Evolutionary conservation across 305 asterid genomes (phyloP).

Genomic region (Solanum hybrid): DNA sequence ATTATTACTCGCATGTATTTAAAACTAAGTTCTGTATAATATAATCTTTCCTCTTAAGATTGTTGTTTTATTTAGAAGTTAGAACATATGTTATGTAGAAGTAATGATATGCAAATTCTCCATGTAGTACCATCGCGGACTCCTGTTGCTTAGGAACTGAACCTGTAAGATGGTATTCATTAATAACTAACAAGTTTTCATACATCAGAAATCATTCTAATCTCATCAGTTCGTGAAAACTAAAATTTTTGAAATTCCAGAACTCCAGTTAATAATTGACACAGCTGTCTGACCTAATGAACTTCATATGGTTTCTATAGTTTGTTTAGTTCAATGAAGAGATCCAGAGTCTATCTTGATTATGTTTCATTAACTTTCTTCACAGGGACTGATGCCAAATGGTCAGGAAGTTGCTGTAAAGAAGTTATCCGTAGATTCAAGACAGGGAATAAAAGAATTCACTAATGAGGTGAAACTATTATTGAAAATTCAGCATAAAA

Average conservation of each 20-base stretch:
- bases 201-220: neutral
- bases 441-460: constrained; percentile 66
- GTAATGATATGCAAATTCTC: neutral
- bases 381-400: constrained; percentile 65
- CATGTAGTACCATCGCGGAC: neutral
- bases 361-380: neutral
- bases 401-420: constrained; percentile 82
- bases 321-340: neutral
- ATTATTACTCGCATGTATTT: neutral
- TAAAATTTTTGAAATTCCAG: neutral
- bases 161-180: neutral
- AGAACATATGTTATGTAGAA: neutral
- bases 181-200: neutral
- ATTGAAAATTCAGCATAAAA: constrained; percentile 65
- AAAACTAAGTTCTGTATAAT: neutral
- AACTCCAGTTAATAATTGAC: neutral
- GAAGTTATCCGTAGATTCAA: constrained; percentile 54
- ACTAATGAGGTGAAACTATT: constrained; percentile 68
- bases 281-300: neutral
- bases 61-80: neutral
- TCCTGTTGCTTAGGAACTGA: neutral
- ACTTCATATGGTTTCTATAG: neutral
- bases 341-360: neutral
- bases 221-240: neutral
- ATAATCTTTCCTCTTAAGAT: neutral